Evolutionary conservation across 1,139 yeast genomes (phyloP).

Genomic region (Saccharomycopsis crataegensis): DNA sequence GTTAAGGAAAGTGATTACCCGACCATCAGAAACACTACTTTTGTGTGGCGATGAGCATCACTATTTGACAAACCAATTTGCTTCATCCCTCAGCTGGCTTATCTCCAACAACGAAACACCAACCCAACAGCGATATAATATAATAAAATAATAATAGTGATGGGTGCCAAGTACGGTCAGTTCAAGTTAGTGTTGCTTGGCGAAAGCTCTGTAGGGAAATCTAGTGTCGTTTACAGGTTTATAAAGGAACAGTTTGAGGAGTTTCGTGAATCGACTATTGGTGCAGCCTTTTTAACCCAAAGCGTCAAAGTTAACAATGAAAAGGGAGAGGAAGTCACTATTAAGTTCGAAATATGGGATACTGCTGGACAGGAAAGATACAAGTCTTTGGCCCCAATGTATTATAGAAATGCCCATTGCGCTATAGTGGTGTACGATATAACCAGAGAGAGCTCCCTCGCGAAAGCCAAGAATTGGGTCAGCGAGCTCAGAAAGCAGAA

Average conservation of each 20-base stretch:
- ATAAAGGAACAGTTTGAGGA: constrained; percentile 94
- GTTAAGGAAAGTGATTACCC: too few species aligned
- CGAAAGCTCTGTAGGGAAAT: constrained; percentile 95
- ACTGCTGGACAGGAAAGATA: constrained; percentile 86
- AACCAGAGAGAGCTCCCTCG: constrained; percentile 60
- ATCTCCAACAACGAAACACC: too few species aligned
- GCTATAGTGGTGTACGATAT: constrained; percentile 77
- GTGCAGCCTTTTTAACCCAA: constrained; percentile 95
- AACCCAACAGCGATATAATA: too few species aligned
- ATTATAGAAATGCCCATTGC: constrained; percentile 77
- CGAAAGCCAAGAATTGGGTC: constrained; percentile 93
- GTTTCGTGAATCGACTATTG: constrained; percentile 89
- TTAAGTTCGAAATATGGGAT: constrained; percentile 82
- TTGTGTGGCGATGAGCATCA: too few species aligned
- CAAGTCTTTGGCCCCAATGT: constrained; percentile 79
- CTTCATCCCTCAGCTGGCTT: too few species aligned
- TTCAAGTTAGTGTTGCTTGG: constrained; percentile 84
- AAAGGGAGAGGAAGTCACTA: constrained; percentile 42
- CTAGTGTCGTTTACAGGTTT: constrained; percentile 84
- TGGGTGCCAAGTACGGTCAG: constrained; percentile 37
- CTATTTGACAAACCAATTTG: too few species aligned
- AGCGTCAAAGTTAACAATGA: constrained; percentile 47
- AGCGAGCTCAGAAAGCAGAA: constrained; percentile 83
- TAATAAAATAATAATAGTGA: too few species aligned
- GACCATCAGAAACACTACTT: too few species aligned